These are phyloP conservation scores for Pyricularia sp. DNA, from an alignment of 2,329 filamentous ascomycete genomes.

Conservation along the genomic window DNA sequence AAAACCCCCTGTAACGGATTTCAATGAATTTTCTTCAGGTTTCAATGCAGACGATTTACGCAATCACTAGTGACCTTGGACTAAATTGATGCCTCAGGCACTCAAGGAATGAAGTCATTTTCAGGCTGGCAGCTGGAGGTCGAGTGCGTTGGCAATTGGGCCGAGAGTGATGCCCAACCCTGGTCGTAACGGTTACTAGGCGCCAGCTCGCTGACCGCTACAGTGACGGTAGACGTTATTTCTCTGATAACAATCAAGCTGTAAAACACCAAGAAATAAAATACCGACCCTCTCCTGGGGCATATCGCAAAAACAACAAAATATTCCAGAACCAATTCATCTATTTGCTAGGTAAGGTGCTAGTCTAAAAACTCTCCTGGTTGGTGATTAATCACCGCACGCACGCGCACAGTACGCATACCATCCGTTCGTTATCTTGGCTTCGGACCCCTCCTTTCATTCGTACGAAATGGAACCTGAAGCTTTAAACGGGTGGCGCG, in stretches of 20 bases:
- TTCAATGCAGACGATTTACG: neutral
- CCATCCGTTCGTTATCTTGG: neutral
- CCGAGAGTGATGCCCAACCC: conserved; percentile 20
- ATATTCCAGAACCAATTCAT: neutral
- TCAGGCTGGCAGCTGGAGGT: conserved; percentile 8
- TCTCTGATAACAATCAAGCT: neutral
- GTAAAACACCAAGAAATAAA: neutral
- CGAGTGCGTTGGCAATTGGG: conserved; percentile 6
- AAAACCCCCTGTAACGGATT: neutral
- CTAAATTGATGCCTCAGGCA: conserved; percentile 5
- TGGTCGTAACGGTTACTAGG: conserved; percentile 4
- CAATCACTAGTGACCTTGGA: no score
- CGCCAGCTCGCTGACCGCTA: conserved; percentile 18
- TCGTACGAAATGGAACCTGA: neutral
- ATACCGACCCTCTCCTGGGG: neutral
- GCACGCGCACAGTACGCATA: neutral
- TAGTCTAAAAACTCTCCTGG: neutral
- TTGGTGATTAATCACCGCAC: neutral
- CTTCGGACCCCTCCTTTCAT: neutral
- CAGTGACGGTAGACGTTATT: conserved; percentile 1
- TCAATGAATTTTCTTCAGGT: neutral
- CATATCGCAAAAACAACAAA: neutral
- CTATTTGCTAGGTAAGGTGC: neutral
- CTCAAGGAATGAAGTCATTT: conserved; percentile 3
- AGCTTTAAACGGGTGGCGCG: neutral